These are phyloP conservation scores for Alternaria longipes DNA, from an alignment of 2,329 filamentous ascomycete species.

Conservation along the genomic window DNA sequence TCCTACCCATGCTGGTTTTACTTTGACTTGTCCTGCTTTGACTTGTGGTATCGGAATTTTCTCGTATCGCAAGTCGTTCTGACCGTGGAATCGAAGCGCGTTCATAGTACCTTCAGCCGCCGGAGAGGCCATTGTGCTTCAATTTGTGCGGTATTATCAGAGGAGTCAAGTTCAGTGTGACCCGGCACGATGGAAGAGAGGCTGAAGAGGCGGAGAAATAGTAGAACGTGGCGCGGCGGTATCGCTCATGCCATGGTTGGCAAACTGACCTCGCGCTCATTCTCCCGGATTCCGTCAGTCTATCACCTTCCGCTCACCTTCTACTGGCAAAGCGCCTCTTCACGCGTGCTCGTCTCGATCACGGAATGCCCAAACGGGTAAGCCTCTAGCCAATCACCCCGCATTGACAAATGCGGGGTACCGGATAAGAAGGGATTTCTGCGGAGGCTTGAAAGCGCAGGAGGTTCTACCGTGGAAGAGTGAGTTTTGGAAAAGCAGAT, in stretches of 20 bases:
- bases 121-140: constrained; percentile 7
- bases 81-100: constrained; percentile 58
- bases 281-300: not conserved
- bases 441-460: not conserved
- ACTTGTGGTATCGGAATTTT: constrained; percentile 53
- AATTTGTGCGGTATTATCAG: not conserved
- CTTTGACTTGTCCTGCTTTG: constrained; percentile 54
- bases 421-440: not conserved
- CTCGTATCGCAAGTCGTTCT: constrained; percentile 56
- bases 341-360: constrained; percentile 6
- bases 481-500: not conserved
- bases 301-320: constrained; percentile 5
- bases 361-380: constrained; percentile 35
- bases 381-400: constrained; percentile 33
- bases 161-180: not conserved
- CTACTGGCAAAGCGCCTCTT: constrained; percentile 19
- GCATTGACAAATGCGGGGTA: constrained; percentile 31
- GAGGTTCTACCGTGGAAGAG: not conserved
- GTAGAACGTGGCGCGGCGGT: not conserved
- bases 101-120: constrained; percentile 50
- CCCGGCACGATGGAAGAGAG: constrained; percentile 8
- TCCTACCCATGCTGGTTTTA: constrained; percentile 54
- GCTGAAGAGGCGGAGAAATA: constrained; percentile 13
- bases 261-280: constrained; percentile 5
- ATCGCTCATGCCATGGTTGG: not conserved